Evolutionary conservation across 179 eudicot species (phyloP).

Genomic region (Silene coronaria): DNA sequence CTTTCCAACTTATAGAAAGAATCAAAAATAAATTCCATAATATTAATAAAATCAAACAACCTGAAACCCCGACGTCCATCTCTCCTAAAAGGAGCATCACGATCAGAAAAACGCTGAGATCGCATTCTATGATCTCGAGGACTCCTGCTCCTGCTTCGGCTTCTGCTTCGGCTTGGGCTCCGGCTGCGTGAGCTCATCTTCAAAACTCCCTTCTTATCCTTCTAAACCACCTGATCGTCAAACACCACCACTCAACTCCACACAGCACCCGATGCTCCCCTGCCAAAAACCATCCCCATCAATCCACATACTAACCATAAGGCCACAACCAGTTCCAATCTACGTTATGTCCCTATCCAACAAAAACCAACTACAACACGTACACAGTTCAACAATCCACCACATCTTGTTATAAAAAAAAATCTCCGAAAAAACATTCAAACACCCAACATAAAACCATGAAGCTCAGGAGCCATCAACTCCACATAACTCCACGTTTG

Average conservation of each 20-base stretch:
- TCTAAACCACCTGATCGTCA: constrained; percentile 35
- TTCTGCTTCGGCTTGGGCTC: constrained; percentile 33
- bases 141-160: constrained; percentile 86
- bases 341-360: constrained; percentile 31
- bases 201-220: constrained; percentile 34
- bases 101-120: constrained; percentile 66
- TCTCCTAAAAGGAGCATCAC: constrained; percentile 94
- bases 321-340: constrained; percentile 28
- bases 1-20: constrained; percentile 18
- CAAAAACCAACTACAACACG: constrained; percentile 32
- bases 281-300: constrained; percentile 51
- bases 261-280: constrained; percentile 38
- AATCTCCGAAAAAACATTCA: constrained; percentile 26
- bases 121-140: constrained; percentile 81
- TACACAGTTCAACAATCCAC: constrained; percentile 35
- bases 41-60: constrained; percentile 51
- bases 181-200: constrained; percentile 76
- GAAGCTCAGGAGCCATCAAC: constrained; percentile 27
- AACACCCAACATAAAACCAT: constrained; percentile 22
- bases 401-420: constrained; percentile 26
- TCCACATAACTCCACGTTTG: constrained; percentile 19
- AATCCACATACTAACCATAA: constrained; percentile 32
- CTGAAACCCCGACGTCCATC: constrained; percentile 88
- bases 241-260: constrained; percentile 32
- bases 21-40: constrained; percentile 26